Conservation (phyloP, 352 stramenopile species). For the Globisporangium solare region DNA sequence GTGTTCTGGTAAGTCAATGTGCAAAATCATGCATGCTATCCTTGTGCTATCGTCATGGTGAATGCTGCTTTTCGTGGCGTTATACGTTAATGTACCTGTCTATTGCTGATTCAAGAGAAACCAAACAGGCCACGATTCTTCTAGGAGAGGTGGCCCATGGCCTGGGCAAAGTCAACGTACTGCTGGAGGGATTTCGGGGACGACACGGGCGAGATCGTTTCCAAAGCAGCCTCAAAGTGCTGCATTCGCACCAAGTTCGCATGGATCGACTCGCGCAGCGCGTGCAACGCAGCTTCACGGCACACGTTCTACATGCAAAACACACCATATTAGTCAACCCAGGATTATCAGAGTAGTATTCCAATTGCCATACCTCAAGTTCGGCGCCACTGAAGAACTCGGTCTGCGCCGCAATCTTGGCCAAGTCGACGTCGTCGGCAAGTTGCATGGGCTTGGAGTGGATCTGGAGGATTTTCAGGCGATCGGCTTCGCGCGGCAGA, state of each 20-base stretch:
- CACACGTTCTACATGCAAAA: conserved; percentile 66
- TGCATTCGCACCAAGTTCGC: conserved; percentile 42
- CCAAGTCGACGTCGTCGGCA: conserved; percentile 58
- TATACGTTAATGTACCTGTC: too few relatives aligned
- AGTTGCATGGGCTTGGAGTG: conserved; percentile 66
- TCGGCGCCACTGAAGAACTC: conserved; percentile 82
- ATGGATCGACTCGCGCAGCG: conserved; percentile 66
- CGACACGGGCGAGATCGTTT: conserved; percentile 46
- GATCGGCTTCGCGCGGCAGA: conserved; percentile 64
- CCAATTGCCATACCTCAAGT: conserved; percentile 43
- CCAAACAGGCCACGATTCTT: too few relatives aligned
- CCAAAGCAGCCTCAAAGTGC: conserved; percentile 57
- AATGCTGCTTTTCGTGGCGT: too few relatives aligned
- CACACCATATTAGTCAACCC: conserved; percentile 8
- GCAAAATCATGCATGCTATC: too few relatives aligned
- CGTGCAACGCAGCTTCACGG: conserved; percentile 71
- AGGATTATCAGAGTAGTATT: not conserved
- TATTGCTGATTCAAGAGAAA: too few relatives aligned
- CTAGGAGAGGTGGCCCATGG: conserved; percentile 52
- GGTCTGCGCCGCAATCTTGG: conserved; percentile 41
- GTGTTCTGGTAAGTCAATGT: not conserved
- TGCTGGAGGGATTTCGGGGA: conserved; percentile 41
- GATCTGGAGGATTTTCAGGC: conserved; percentile 70
- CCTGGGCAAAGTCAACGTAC: conserved; percentile 59
- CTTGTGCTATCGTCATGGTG: too few relatives aligned